phyloP scores from a whole-genome alignment of 805 yeast genomes.

The Saturnispora silvae region DNA sequence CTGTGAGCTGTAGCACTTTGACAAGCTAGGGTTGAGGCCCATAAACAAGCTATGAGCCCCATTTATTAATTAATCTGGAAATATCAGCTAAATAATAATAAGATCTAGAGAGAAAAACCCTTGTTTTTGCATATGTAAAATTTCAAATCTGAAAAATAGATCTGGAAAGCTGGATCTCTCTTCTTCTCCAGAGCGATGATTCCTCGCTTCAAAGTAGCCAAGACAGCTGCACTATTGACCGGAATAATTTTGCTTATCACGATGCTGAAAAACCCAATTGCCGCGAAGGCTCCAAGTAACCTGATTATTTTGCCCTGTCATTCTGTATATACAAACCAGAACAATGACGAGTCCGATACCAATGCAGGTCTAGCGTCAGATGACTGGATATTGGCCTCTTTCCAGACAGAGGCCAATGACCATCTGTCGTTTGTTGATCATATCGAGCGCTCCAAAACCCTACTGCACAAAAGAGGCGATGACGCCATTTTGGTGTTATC shows the following conservation, averaged over 20 bases:
- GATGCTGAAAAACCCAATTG: not conserved
- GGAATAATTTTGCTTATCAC: not conserved
- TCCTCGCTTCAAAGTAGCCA: not conserved
- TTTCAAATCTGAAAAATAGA: too few species aligned
- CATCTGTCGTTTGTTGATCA: slow-evolving; percentile 58
- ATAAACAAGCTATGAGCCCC: too few species aligned
- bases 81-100: too few species aligned
- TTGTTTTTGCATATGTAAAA: too few species aligned
- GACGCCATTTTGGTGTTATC: slow-evolving; percentile 19
- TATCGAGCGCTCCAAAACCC: slow-evolving; percentile 34
- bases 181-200: too few species aligned
- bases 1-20: too few species aligned
- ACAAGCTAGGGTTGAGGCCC: too few species aligned
- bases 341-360: not conserved
- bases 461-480: slow-evolving; percentile 20
- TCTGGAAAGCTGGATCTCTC: too few species aligned
- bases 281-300: slow-evolving; percentile 1
- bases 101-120: too few species aligned
- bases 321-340: slow-evolving; percentile 18
- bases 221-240: not conserved
- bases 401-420: slow-evolving; percentile 62
- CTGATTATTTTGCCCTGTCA: slow-evolving; percentile 43
- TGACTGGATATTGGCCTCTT: slow-evolving; percentile 61
- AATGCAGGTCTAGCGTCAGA: slow-evolving; percentile 32
- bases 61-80: too few species aligned